Base-by-base conservation (phyloP, 129 eudicot genomes). In the Escallonia rubra region DNA sequence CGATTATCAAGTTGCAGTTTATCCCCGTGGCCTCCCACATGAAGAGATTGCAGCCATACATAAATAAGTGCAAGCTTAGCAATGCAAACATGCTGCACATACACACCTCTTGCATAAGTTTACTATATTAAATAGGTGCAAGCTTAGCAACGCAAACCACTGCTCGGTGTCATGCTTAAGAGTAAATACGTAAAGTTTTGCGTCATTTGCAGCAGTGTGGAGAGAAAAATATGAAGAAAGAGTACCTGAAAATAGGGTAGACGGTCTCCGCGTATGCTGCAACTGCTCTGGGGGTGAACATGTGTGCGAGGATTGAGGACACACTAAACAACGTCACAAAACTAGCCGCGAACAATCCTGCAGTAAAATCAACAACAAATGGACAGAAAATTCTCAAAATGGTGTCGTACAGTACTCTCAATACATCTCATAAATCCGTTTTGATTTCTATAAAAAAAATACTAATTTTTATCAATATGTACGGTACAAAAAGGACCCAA, bases 41-140 rank as follows among this genome's bases (percentile, higher is more conserved):
- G 75, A 86, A 89, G 54, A 92, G 74, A 70, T 88, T 89, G 81
- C 96, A 92, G n/a, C 98, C 98, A 41, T 92, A 92, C 91, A 86
- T 82, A 79, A 92, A 92, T 65, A 88, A 38, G 69, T 92, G 98
- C 84, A 92, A 69, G 81, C 98, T 89, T 72, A 86, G 63, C 76
- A 92, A 74, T 15, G 98, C 91, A 86, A 92, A 88, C 83, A 84
- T 84, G 80, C 96, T 92, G 87, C 86, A 80, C 7, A 8, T 4
- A 64, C 50, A 64, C 57, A 61, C 48, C 8, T 3, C 13, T 67
- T 7, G 16, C 8, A 38, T 57, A 52, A 45, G 41, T 57, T 69
- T 68, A 42, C 53, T 54, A 63, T 44, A 54, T 54, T 54, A 7
- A 54, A 3, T 12, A 61, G 7, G 41, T 4, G 55, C 14, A 14